Evolutionary conservation across 2,329 filamentous ascomycete species (phyloP).

Genomic region (Falciphora oryzae): DNA sequence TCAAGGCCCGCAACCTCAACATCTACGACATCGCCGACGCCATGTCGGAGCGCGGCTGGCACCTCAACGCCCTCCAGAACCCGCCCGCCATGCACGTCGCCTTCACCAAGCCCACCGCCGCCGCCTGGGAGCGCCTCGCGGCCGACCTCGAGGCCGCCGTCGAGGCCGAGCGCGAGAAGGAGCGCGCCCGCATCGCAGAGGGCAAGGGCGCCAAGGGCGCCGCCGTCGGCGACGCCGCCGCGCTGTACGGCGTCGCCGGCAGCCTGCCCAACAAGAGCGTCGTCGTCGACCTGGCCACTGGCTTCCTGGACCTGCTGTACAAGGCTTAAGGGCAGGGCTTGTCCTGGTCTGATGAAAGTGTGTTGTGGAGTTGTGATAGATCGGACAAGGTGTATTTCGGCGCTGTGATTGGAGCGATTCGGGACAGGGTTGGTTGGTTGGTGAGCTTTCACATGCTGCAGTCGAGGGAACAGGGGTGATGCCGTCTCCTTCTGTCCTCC

Average conservation of each 20-base stretch:
- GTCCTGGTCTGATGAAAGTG: neutral
- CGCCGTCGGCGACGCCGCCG: slow-evolving; percentile 72
- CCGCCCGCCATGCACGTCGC: slow-evolving; percentile 92
- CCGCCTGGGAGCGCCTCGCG: slow-evolving; percentile 74
- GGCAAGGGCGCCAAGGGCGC: slow-evolving; percentile 61
- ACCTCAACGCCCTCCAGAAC: slow-evolving; percentile 88
- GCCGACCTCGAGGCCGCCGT: slow-evolving; percentile 62
- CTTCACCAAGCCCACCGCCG: slow-evolving; percentile 80
- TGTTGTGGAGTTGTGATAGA: neutral
- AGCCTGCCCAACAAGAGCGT: slow-evolving; percentile 94
- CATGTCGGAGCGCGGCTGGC: slow-evolving; percentile 83
- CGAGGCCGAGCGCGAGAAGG: slow-evolving; percentile 74
- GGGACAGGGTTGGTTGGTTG: neutral
- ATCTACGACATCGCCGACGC: slow-evolving; percentile 92
- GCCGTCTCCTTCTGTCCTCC: too few relatives aligned
- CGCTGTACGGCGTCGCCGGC: slow-evolving; percentile 90
- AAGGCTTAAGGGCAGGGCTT: slow-evolving; percentile 54
- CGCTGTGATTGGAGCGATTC: too few relatives aligned
- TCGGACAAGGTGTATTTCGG: neutral
- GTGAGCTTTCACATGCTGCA: neutral
- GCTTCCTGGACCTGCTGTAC: slow-evolving; percentile 89
- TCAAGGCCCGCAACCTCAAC: slow-evolving; percentile 75
- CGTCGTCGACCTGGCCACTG: slow-evolving; percentile 81
- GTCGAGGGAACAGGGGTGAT: neutral
- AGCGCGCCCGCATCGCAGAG: slow-evolving; percentile 64